Evolutionary conservation across 179 eudicot genomes (phyloP), one percentile per base, ranked within the genome.

Genomic region (Beta macrorhiza): DNA sequence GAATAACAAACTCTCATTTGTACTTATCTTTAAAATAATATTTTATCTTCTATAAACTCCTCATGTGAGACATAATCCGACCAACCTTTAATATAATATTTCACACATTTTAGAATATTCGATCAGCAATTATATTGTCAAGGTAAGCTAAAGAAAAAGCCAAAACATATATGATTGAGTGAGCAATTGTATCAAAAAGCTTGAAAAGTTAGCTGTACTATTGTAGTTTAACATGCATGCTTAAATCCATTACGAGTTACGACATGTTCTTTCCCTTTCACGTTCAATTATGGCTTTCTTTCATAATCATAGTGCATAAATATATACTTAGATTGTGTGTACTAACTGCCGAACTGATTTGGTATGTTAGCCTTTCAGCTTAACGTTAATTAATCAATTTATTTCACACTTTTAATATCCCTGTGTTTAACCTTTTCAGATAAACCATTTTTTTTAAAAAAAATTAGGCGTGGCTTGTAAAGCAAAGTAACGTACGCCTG

Each of bases 161-260:
- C 82, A 80, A 63, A 53, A 22, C 11, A 55, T 17, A 55, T 69
- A 63, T 25, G n/a, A 37, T 80, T 16, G 61, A 20, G 8, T 32
- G 49, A 32, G 64, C 62, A 52, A 55, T 6, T 25, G 17, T n/a
- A 45, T 20, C 45, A 25, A 59, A 47, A 71, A 58, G 57, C 12
- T 77, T 55, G 81, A 25, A 82, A 71, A 59, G 71, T 69, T 70
- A 8, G 53, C 42, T 37, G 42, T 2, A 37, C 42, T 37, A 1
- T 82, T 82, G 64, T 37, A 45, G 22, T 57, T 45, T 12, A 74
- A 79, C 79, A 83, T 74, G 79, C 72, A 72, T 72, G 68, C 58
- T 68, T 78, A 16, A 61, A 83, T 83, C 75, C 78, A 64, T 78
- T 82, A 61, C 64, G 52, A 77, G 55, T 78, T 82, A 61, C 64